Percentiles rank a stretch among this genome's conserved stretches.
Evolutionary conservation across 108 stramenopile genomes (phyloP).

Genomic region (Nitzschia sp.): DNA sequence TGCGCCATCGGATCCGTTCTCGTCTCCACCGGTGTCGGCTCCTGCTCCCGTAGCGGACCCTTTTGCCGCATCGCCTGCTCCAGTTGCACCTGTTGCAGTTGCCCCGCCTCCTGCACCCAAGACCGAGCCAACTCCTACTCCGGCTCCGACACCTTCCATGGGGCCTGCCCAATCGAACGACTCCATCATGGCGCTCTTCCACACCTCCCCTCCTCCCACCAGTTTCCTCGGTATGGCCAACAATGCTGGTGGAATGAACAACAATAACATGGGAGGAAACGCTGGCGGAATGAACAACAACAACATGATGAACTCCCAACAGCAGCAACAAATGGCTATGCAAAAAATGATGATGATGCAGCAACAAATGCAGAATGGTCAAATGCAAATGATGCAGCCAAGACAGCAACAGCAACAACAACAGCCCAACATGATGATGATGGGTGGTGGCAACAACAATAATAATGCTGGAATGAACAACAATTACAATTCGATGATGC

Average conservation of each 20-base stretch:
- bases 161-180: slow-evolving; percentile 32
- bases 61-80: slow-evolving; percentile 22
- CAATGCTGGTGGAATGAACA: slow-evolving; percentile 22
- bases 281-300: slow-evolving; percentile 37
- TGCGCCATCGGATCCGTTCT: slow-evolving; percentile 20
- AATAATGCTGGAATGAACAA: slow-evolving; percentile 14
- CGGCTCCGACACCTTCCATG: slow-evolving; percentile 6
- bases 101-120: slow-evolving; percentile 20
- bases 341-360: slow-evolving; percentile 23
- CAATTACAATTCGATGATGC: slow-evolving; percentile 25
- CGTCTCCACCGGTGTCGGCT: slow-evolving; percentile 4
- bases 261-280: slow-evolving; percentile 32
- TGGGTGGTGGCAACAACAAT: background rate
- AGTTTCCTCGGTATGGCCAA: slow-evolving; percentile 25
- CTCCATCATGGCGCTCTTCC: slow-evolving; percentile 72
- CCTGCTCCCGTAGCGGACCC: slow-evolving; percentile 20
- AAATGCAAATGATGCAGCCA: too few species aligned
- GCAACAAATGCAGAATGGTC: too few species aligned
- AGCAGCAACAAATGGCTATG: slow-evolving; percentile 32
- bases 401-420: slow-evolving; percentile 23
- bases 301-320: slow-evolving; percentile 23
- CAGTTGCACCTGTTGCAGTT: slow-evolving; percentile 1
- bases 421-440: slow-evolving; percentile 42
- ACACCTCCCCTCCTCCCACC: slow-evolving; percentile 31
- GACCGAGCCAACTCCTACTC: background rate